Base-by-base conservation (phyloP, 345 rosid genomes). In the Brassica carinata region DNA sequence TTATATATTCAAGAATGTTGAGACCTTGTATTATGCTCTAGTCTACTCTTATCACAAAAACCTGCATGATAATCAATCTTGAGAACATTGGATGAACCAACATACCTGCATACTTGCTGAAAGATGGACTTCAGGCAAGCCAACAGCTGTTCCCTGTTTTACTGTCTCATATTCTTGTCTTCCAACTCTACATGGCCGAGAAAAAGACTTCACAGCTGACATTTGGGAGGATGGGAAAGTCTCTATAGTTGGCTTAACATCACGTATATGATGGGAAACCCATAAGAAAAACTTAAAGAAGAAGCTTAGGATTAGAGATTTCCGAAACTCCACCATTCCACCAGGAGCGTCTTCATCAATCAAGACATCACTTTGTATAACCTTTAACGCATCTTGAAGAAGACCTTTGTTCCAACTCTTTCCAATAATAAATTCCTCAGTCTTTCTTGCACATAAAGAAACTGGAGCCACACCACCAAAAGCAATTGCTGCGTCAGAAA, bases 241-340 rank as follows among this genome's bases (percentile, higher is more conserved):
- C 81, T 80, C 85, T 79, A 71, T 71, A 11, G 81, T 30, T 4
- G 86, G 81, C 64, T 84, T 82, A 71, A 79, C 83, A 23, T 72
- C 79, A 68, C 78, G 82, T 72, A 87, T 68, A 77, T 89, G 87
- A 81, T 86, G 87, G 77, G 90, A 86, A 82, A 89, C 97, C 96
- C 91, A 91, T 29, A 95, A 83, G 89, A 88, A 95, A 85, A 93
- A 93, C 71, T 95, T 95, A 79, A 93, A 95, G 89, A 95, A 93
- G 90, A 95, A 95, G 84, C 98, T 91, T 38, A 88, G 87, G 5
- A 87, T 88, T 57, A 95, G 71, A 78, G 99, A 95, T 78, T 86
- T 95, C 59, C 98, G 83, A 71, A 95, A 95, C 77, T 93, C 98
- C 80, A 90, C 98, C 99, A 95, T 93, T 74, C 99, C 99, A 29